Conservation (phyloP, 768 basidiomycete genomes). For the Melanogaster broomeanus region DNA sequence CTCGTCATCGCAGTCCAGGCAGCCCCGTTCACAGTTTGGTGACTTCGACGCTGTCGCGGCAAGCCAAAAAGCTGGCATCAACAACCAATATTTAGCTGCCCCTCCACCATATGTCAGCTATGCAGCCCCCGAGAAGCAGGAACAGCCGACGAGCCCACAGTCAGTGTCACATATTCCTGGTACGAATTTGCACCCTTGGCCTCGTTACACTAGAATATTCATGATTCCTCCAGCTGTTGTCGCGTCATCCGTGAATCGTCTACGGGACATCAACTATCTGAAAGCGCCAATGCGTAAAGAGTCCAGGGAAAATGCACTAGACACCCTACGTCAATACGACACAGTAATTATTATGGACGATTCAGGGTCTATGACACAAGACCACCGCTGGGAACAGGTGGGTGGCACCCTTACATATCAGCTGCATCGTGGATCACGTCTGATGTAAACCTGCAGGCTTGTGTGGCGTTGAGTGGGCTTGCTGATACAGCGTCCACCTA, state of each 20-base stretch:
- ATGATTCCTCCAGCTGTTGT: conserved; percentile 20
- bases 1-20: conserved; percentile 12
- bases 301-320: conserved; percentile 30
- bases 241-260: conserved; percentile 16
- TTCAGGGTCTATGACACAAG: conserved; percentile 53
- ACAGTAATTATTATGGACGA: conserved; percentile 64
- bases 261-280: conserved; percentile 23
- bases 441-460: conserved; percentile 3
- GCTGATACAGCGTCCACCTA: conserved; percentile 51
- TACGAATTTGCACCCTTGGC: conserved; percentile 21
- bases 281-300: conserved; percentile 27
- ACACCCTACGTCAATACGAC: conserved; percentile 48
- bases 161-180: conserved; percentile 5
- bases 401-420: neutral
- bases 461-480: conserved; percentile 39
- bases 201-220: conserved; percentile 23
- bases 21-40: conserved; percentile 4
- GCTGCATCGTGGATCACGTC: neutral
- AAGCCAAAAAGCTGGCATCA: neutral
- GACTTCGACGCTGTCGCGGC: neutral
- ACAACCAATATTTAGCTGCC: conserved; percentile 2
- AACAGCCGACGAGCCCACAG: neutral
- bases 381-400: conserved; percentile 53
- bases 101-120: conserved; percentile 30
- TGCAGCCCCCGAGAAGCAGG: conserved; percentile 1